phyloP scores from a whole-genome alignment of 495 filamentous ascomycete genomes.

The Apodospora peruviana region DNA sequence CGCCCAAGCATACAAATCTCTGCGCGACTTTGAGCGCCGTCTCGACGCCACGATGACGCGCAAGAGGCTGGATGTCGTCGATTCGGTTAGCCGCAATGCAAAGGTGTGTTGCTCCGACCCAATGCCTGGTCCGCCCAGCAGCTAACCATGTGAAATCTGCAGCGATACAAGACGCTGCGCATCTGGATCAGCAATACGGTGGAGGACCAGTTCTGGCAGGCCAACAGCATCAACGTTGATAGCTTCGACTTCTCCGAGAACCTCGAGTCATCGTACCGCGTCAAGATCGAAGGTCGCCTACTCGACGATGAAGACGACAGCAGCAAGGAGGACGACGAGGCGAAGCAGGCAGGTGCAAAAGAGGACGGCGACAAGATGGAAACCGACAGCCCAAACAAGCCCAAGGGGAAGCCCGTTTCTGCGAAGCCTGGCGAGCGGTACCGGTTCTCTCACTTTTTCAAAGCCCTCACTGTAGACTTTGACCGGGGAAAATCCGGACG shows the following conservation, averaged over 20 bases:
- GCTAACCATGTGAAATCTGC: no score
- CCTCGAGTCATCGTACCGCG: conserved; percentile 68
- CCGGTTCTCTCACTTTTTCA: conserved; percentile 93
- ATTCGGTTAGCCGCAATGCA: conserved; percentile 70
- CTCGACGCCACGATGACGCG: conserved; percentile 93
- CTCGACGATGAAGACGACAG: conserved; percentile 66
- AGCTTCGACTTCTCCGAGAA: conserved; percentile 69
- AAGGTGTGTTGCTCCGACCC: conserved; percentile 55
- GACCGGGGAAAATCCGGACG: conserved; percentile 48
- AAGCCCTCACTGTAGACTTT: conserved; percentile 81
- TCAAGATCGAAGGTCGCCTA: conserved; percentile 90
- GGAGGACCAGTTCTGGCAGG: conserved; percentile 93
- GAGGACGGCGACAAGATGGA: conserved; percentile 57
- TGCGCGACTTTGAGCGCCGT: conserved; percentile 82
- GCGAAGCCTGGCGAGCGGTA: conserved; percentile 43
- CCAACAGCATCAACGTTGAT: conserved; percentile 55
- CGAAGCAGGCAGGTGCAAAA: conserved; percentile 27
- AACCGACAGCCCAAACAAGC: conserved; percentile 56
- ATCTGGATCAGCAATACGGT: conserved; percentile 96
- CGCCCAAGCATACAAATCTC: conserved; percentile 70
- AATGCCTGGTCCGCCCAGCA: no score
- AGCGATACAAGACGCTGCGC: conserved; percentile 77
- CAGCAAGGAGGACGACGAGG: conserved; percentile 53
- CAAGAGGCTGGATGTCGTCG: conserved; percentile 86
- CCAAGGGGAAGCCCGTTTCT: conserved; percentile 29